Conservation (phyloP, 2,329 filamentous ascomycete genomes). For the Drechslerella dactyloides region DNA sequence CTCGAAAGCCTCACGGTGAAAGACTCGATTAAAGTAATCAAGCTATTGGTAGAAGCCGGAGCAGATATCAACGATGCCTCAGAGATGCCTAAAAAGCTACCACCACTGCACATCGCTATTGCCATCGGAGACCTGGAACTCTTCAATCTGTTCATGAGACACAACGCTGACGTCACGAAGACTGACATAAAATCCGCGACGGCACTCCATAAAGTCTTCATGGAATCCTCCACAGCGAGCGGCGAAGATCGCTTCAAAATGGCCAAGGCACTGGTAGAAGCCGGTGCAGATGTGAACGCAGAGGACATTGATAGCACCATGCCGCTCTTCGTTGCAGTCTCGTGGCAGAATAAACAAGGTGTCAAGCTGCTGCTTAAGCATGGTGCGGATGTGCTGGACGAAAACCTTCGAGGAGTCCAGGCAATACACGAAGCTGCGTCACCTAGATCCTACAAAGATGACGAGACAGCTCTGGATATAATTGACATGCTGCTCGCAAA, state of each 20-base stretch:
- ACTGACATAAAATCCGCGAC: conserved; percentile 17
- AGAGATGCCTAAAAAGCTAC: conserved; percentile 25
- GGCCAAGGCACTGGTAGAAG: conserved; percentile 36
- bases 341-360: conserved; percentile 41
- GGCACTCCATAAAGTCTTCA: conserved; percentile 30
- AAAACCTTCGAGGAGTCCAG: conserved; percentile 18
- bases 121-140: conserved; percentile 25
- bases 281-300: conserved; percentile 43
- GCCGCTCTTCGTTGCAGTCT: conserved; percentile 49
- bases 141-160: conserved; percentile 38
- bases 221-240: conserved; percentile 14
- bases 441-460: conserved; percentile 17
- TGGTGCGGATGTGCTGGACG: conserved; percentile 42
- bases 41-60: conserved; percentile 29
- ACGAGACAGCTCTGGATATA: conserved; percentile 34
- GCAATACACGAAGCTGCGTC: conserved; percentile 33
- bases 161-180: conserved; percentile 19
- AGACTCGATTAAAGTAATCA: conserved; percentile 16
- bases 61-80: conserved; percentile 34
- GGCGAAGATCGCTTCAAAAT: conserved; percentile 30
- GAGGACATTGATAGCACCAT: conserved; percentile 47
- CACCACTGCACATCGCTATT: conserved; percentile 27
- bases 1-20: conserved; percentile 20
- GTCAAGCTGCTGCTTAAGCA: conserved; percentile 47
- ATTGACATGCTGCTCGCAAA: conserved; percentile 20